phyloP scores from a whole-genome alignment of 2,329 filamentous ascomycete genomes.

The Phyllosticta citrichinensis region DNA sequence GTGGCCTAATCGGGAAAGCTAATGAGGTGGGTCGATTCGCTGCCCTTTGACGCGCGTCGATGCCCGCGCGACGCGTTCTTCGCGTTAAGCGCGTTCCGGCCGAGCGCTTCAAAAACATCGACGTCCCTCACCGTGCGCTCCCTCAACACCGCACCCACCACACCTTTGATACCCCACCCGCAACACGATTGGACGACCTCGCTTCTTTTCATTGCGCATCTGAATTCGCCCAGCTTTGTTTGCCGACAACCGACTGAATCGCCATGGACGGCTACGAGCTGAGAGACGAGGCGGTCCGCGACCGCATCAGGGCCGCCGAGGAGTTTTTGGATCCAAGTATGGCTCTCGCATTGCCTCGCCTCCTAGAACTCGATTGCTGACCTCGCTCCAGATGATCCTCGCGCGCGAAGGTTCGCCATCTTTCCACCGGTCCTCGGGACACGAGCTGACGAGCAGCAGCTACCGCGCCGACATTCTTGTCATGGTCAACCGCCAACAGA shows the following conservation, averaged over 20 bases:
- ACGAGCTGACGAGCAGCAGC: conserved; percentile 40
- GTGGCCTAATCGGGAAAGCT: not conserved
- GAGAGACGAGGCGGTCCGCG: conserved; percentile 72
- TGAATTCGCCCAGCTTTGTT: not conserved
- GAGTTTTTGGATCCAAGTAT: conserved; percentile 91
- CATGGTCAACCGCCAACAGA: conserved; percentile 54
- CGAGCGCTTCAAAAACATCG: not conserved
- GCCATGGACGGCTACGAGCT: conserved; percentile 64
- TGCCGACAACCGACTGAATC: not conserved
- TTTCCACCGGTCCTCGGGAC: not conserved
- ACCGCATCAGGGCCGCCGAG: conserved; percentile 76
- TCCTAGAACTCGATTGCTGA: conserved; percentile 15
- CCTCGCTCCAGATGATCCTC: conserved; percentile 40
- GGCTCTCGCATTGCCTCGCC: conserved; percentile 20
- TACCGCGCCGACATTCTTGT: conserved; percentile 84
- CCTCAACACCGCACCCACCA: not conserved
- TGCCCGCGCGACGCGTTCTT: not conserved
- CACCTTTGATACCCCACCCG: conserved; percentile 5
- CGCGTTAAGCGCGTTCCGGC: not conserved
- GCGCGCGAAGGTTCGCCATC: conserved; percentile 40
- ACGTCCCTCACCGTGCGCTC: not conserved
- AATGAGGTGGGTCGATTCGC: not conserved
- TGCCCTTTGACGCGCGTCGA: not conserved
- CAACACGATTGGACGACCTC: not conserved
- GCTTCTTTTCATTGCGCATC: too few relatives aligned